phyloP scores from a whole-genome alignment of 139 green algal genomes.

The Haematococcus lacustris region DNA sequence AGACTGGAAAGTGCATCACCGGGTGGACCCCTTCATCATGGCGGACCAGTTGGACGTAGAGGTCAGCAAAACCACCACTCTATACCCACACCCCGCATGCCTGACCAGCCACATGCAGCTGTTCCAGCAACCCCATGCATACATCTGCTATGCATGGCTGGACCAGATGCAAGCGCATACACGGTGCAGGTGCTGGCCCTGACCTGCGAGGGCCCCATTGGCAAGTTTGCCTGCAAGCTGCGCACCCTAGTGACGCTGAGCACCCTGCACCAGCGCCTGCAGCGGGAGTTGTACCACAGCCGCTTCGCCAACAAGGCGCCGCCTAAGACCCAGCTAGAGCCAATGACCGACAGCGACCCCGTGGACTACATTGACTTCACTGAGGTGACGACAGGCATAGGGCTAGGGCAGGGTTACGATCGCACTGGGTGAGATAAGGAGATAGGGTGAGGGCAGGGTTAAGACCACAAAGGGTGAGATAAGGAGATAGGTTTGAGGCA shows the following conservation, averaged over 20 bases:
- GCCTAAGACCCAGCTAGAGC: not conserved
- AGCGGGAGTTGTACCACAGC: slow-evolving; percentile 13
- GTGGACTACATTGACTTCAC: slow-evolving; percentile 22
- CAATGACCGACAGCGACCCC: slow-evolving; percentile 13
- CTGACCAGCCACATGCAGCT: no score
- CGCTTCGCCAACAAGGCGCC: not conserved
- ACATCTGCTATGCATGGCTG: no score
- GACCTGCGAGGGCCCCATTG: slow-evolving; percentile 12
- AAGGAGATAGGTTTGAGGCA: no score
- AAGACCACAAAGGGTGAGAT: no score
- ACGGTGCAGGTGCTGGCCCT: slow-evolving; percentile 8
- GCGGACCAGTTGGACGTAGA: slow-evolving; percentile 9
- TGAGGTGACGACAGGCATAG: slow-evolving; percentile 10
- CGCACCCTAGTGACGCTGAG: slow-evolving; percentile 15
- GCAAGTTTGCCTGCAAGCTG: slow-evolving; percentile 13
- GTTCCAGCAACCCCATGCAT: no score
- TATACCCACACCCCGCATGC: no score
- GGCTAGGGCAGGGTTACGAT: no score
- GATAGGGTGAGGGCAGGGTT: no score
- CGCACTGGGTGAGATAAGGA: no score
- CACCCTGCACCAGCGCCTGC: slow-evolving; percentile 13
- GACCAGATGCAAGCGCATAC: no score
- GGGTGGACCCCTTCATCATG: slow-evolving; percentile 16
- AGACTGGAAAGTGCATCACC: slow-evolving; percentile 19
- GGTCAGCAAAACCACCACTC: no score